Evolutionary conservation across 2,329 filamentous ascomycete species (phyloP).

Genomic region (Botrytis byssoidea): DNA sequence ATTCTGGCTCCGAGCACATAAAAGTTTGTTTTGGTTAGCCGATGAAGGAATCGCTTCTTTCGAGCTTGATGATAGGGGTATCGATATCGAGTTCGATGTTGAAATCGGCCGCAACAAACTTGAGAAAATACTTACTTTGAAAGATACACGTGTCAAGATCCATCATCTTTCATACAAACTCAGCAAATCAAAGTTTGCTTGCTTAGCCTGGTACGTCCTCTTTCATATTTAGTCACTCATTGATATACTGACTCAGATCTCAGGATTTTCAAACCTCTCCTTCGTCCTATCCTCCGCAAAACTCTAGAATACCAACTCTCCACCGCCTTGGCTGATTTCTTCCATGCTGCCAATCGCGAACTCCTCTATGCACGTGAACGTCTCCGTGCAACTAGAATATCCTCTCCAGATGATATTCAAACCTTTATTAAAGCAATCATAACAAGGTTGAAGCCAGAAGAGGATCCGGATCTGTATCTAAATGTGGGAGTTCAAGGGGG

Average conservation of each 20-base stretch:
- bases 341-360: slow-evolving; percentile 78
- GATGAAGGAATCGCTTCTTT: slow-evolving; percentile 87
- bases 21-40: slow-evolving; percentile 68
- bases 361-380: slow-evolving; percentile 83
- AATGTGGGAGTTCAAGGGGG: slow-evolving; percentile 65
- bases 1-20: slow-evolving; percentile 82
- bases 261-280: slow-evolving; percentile 70
- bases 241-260: background rate
- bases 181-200: slow-evolving; percentile 70
- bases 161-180: slow-evolving; percentile 84
- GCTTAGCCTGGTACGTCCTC: slow-evolving; percentile 61
- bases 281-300: slow-evolving; percentile 77
- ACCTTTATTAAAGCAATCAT: slow-evolving; percentile 82
- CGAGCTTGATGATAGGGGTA: slow-evolving; percentile 78
- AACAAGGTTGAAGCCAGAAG: slow-evolving; percentile 68
- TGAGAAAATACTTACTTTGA: slow-evolving; percentile 78
- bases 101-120: slow-evolving; percentile 76
- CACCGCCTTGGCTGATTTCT: slow-evolving; percentile 63
- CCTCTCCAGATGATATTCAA: slow-evolving; percentile 72
- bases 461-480: slow-evolving; percentile 74
- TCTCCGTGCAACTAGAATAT: slow-evolving; percentile 79
- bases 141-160: slow-evolving; percentile 73
- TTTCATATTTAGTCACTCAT: background rate
- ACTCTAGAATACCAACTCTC: slow-evolving; percentile 78
- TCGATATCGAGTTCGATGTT: slow-evolving; percentile 82